Evolutionary conservation across 148 eudicot genomes (phyloP), one percentile per base, ranked within the genome.

Genomic region (Chenopodium suecicum): DNA sequence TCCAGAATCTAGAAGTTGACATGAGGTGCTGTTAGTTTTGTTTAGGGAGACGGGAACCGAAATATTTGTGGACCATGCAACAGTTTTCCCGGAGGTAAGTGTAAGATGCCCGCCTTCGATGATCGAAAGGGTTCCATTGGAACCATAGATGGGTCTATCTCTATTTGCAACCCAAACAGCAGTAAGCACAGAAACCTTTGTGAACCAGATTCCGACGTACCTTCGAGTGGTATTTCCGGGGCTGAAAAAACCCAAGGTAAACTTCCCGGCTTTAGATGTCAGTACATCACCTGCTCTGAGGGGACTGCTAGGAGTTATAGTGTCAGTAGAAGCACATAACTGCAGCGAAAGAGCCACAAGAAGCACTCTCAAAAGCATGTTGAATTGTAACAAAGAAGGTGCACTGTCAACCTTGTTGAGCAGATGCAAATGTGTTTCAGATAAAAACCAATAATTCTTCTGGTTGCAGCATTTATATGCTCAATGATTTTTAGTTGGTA

Each of bases 91-190:
- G 1, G 84, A 27, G 23, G 84, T 69, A 17, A 88, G 37, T 7
- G 44, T 69, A 20, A 86, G 85, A 63, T 87, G 87, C 6, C 86
- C 88, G 22, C 79, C 64, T 29, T 2, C n/a, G 27, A 44, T 68
- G 63, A 87, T 67, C 0, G 85, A 83, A 60, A 87, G 80, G 44
- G 70, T 34, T 20, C 83, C 90, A 14, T 50, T 52, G 1, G 83
- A 60, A 56, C 52, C 87, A 34, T 56, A 72, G 80, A 88, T 62
- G 0, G 92, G 92, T 16, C 41, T 76, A 20, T 88, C 82, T 85
- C 94, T 82, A 75, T 91, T 90, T 44, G 92, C 92, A 9, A 91
- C 92, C 94, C 92, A 89, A 32, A 90, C 91, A 2, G 87, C 79
- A 60, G 89, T 84, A 58, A 82, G 85, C 17, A 25, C 74, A 0